Base-by-base conservation (phyloP, 306 rosid species). In the Ceratonia siliqua region DNA sequence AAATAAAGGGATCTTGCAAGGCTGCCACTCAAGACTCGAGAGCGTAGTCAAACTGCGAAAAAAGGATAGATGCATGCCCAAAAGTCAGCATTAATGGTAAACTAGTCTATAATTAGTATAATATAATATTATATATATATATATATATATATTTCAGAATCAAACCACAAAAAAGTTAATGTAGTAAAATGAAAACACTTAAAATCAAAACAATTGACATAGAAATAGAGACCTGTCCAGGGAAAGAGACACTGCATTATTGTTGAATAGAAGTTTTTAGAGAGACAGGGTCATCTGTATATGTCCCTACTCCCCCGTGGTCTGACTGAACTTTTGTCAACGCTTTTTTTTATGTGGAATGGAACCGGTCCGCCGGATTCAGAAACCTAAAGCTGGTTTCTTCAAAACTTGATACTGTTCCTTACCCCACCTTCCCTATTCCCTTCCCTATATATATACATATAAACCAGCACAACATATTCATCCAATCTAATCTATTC, bases 301-400 rank as follows among this genome's bases (percentile, higher is more conserved):
- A 49, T 62, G 62, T 32, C 72, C 70, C 73, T 72, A 45, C 30
- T 22, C 30, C 2, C 75, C 39, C 74, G 55, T 62, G 78, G 21
- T 83, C 81, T 85, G 89, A 88, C 88, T 57, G 13, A 45, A 46
- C 35, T 79, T 67, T 85, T 75, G 93, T 86, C 93, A 88, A 88
- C 91, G 76, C 68, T 72, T 50, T 79, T 80, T 58, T 79, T 70
- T 62, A 42, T 61, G 18, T 59, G 49, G 11, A 39, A 20, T 20
- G 50, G 73, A 54, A 78, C 63, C 71, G 30, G 55, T 75, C 80
- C 79, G 55, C 64, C 58, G 62, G 50, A 27, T 84, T 66, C 78
- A 55, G 33, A 74, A 82, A 79, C 65, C 84, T 64, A 45, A 58
- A 80, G 17, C 82, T 9, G 73, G 83, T 78, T 82, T 80, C 67